Evolutionary conservation across 129 eudicot species (phyloP), one percentile per base, ranked within the genome.

Genomic region (Logfia minima): DNA sequence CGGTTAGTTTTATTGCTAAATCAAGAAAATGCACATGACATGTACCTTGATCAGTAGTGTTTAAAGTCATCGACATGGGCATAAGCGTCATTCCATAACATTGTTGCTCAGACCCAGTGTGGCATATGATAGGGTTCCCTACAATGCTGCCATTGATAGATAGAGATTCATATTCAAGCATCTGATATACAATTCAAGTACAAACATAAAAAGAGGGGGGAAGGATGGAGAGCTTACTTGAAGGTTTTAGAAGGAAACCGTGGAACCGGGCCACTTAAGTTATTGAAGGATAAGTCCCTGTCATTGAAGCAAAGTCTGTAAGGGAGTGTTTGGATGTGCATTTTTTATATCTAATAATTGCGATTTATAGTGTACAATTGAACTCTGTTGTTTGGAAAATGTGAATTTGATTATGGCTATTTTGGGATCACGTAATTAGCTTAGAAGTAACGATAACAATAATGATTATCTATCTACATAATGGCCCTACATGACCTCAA

Each of bases 251-350:
- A 84, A 76, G 91, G 91, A 81, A 92, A 83, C 71, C 86, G 72
- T 2, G 97, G 97, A 60, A 92, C 86, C 13, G 92, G 97, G 59
- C 90, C 92, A 78, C 87, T 89, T 82, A 92, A 81, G 84, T 92
- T 92, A 82, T 92, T 92, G 82, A 77, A 92, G 37, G 97, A 92
- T 78, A 92, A 86, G 80, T 92, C 97, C 75, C 97, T 92, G 79
- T 70, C 31, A 71, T 34, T 19, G 43, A 60, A n/a, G 28, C 72
- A 48, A 79, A 70, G 53, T 56, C 17, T 65, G 32, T 60, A 55
- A 63, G 73, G 53, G 14, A 7, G 19, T 58, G 77, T 73, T 73
- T 64, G 41, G 19, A 53, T 26, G 37, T 35, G 21, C 60, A 55
- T 23, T 37, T 5, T 66, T 31, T 63, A 31, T 24, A 60, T 61